Evolutionary conservation across 768 basidiomycete species (phyloP).

Genomic region (Boletus patriciae): DNA sequence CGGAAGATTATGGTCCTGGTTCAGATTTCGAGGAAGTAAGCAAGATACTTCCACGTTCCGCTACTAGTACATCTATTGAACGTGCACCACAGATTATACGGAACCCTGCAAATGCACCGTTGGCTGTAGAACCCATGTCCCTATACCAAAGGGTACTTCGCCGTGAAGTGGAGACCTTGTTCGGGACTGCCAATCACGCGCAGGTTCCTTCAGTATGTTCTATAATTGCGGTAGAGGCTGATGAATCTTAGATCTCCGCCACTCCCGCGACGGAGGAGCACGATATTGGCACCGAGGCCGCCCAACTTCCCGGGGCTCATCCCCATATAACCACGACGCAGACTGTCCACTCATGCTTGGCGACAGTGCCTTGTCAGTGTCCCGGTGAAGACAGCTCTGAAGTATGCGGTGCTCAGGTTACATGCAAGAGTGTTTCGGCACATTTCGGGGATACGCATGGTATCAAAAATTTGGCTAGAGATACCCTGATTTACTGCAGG

Average conservation of each 20-base stretch:
- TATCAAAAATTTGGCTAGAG: neutral
- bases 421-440: neutral
- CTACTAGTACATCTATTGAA: neutral
- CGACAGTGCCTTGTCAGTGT: neutral
- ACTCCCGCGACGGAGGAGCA: neutral
- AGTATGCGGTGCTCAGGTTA: neutral
- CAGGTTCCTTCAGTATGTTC: neutral
- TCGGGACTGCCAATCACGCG: neutral
- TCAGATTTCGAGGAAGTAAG: neutral
- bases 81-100: neutral
- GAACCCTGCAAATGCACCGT: too few species aligned
- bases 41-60: neutral
- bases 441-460: neutral
- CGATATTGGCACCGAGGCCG: neutral
- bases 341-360: neutral
- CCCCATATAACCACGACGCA: too few species aligned
- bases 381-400: too few species aligned
- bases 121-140: neutral
- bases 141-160: neutral
- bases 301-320: too few species aligned
- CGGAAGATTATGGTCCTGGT: neutral
- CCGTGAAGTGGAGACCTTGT: neutral
- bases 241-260: neutral
- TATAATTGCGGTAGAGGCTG: neutral
- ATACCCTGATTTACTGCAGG: rapidly evolving